Evolutionary conservation across 371 early-diverging fungal genomes (phyloP).

Genomic region (Mucor piriformis): DNA sequence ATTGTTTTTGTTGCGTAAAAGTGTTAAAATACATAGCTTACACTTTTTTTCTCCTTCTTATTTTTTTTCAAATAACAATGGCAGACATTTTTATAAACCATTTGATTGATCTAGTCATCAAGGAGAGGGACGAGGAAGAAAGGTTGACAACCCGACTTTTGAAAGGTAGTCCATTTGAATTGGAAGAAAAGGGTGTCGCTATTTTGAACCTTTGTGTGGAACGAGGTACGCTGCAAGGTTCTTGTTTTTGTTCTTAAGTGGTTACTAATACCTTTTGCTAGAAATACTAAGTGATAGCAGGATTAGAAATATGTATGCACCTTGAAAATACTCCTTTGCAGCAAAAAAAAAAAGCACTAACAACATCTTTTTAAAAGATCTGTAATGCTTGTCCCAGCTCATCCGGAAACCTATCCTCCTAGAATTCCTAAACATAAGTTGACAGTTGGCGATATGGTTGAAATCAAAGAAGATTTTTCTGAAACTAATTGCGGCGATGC

Average conservation of each 20-base stretch:
- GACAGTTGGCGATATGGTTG: not conserved
- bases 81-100: conserved; percentile 34
- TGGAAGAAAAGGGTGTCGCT: not conserved
- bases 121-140: not conserved
- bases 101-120: not conserved
- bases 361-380: not conserved
- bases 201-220: not conserved
- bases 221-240: not conserved
- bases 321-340: too few relatives aligned
- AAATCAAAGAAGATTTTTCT: not conserved
- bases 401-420: not conserved
- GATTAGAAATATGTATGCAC: not conserved
- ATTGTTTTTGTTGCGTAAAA: too few relatives aligned
- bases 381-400: not conserved
- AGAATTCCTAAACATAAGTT: not conserved
- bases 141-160: not conserved
- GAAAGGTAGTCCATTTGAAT: not conserved
- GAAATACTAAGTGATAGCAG: not conserved
- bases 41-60: not conserved
- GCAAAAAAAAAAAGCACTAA: not conserved
- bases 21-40: too few relatives aligned
- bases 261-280: not conserved
- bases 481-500: not conserved
- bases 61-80: not conserved
- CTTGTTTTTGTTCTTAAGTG: not conserved